Evolutionary conservation across 2,329 filamentous ascomycete genomes (phyloP), one percentile per base, ranked within the genome.

Genomic region (Colletotrichum tanaceti): DNA sequence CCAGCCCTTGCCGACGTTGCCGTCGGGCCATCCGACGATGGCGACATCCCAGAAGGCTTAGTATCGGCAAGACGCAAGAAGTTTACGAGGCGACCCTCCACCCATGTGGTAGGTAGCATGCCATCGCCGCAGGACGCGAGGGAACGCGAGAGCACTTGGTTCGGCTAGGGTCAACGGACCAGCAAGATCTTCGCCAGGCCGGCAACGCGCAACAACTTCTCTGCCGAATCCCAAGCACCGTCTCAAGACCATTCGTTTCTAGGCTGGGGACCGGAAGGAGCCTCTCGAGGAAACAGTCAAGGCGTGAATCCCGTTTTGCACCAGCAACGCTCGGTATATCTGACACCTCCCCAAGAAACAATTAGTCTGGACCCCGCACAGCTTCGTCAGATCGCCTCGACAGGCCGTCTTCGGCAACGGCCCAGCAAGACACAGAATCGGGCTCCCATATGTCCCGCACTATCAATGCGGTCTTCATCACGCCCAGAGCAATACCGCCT

Each of bases 21-120:
- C 43, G 39, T 66, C 46, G 14, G 47, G 50, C 50, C 60, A 52
- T 55, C 70, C 54, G 68, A 62, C 55, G 62, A 61, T 72, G 69
- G 65, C 71, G 22, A 74, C 79, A 60, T 70, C 74, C 77, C 43
- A 71, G 52, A 65, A 44, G 78, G 78, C 47, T 78, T 77, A 50
- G 77, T 81, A 13, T 74, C 74, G 16, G 77, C 77, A 18, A 79
- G 76, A 54, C 71, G 78, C 66, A 73, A 71, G 39, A 74, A 75
- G 65, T 73, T 82, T 53, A 73, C 53, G 16, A 60, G 43, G 41
- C 60, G 47, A 10, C 38, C 44, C 16, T 53, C 50, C 5, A 18
- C 50, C 54, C 32, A 54, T 49, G 20, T 39, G 22, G 6, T 35
- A 6, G 55, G 28, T 44, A 50, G 55, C 13, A 57, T 50, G 50